phyloP scores from a whole-genome alignment of 2,329 filamentous ascomycete genomes.

The Aspergillus transmontanensis region DNA sequence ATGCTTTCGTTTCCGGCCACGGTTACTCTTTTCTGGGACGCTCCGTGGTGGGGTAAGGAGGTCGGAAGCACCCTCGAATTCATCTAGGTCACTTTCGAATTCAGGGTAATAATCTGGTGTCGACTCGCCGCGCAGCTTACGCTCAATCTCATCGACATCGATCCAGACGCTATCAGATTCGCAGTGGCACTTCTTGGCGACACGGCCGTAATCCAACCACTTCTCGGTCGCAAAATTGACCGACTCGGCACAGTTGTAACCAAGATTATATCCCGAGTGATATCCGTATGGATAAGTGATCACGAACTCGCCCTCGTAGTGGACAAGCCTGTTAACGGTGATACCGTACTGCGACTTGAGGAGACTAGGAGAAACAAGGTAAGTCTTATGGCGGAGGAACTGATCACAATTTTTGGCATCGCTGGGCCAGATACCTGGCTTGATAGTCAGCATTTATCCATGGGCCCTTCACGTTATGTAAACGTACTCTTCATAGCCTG shows the following conservation, averaged over 20 bases:
- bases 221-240: conserved; percentile 97
- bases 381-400: conserved; percentile 96
- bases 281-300: conserved; percentile 99
- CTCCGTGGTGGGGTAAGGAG: conserved; percentile 78
- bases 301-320: conserved; percentile 95
- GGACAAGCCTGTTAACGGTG: conserved; percentile 92
- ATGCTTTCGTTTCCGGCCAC: conserved; percentile 71
- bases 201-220: conserved; percentile 92
- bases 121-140: conserved; percentile 83
- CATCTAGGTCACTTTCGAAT: conserved; percentile 65
- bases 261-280: conserved; percentile 95
- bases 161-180: conserved; percentile 98
- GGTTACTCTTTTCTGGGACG: conserved; percentile 68
- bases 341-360: conserved; percentile 88
- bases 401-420: conserved; percentile 96
- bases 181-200: conserved; percentile 96
- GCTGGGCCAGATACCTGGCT: conserved; percentile 74
- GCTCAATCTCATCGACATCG: conserved; percentile 92
- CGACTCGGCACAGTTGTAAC: conserved; percentile 98
- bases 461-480: not conserved
- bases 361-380: conserved; percentile 88
- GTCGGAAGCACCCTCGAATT: conserved; percentile 65
- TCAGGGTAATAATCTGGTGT: conserved; percentile 56
- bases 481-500: conserved; percentile 78
- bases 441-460: conserved; percentile 14